Base-by-base conservation (phyloP, 1,284 basidiomycete genomes). In the Austroboletus novae-zelandiae region DNA sequence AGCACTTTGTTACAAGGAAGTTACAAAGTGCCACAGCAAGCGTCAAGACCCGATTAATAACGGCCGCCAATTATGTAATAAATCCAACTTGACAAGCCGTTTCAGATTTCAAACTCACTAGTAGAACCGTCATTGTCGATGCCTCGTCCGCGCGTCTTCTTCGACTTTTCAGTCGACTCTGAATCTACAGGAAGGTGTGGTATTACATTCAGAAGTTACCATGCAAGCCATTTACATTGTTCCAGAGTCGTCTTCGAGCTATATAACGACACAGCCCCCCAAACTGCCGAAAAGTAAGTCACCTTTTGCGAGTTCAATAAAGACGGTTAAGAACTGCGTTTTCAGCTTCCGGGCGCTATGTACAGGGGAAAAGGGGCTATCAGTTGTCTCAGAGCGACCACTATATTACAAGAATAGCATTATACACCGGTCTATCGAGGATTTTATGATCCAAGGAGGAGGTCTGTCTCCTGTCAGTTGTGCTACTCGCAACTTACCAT, bases 381-480 rank as follows among this genome's bases (percentile, higher is more conserved):
- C 86, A 0, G 70, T 73, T 2, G 65, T 77, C 30, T 79, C 84
- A 0, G 80, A 85, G 41, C 71, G 79, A 13, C 84, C 87, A 4
- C 76, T 96, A 4, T 86, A 87, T 69, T 97, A 94, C 80, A 91
- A 90, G 69, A 83, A 83, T 61, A 82, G 79, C 51, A 82, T 84
- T 41, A 75, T 94, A 15, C 91, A 94, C 62, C 79, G 91, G 25
- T 84, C 87, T 29, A 94, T 95, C 53, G 76, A 81, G 20, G 78
- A 84, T 55, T 95, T 96, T 69, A 96, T 96, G 94, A 83, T 94
- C 47, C 89, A 91, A 71, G 88, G 83, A 39, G 88, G 88, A 71
- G 84, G 83, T 86, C 27, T 17, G 55, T 48, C 31, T 18, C 1
- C 14, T 25, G 31, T 40, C 7, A 13, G 1, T 25, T 18, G 39